These are phyloP conservation scores for Corymbia calophylla DNA, from an alignment of 441 rosid species.

Conservation along the genomic window DNA sequence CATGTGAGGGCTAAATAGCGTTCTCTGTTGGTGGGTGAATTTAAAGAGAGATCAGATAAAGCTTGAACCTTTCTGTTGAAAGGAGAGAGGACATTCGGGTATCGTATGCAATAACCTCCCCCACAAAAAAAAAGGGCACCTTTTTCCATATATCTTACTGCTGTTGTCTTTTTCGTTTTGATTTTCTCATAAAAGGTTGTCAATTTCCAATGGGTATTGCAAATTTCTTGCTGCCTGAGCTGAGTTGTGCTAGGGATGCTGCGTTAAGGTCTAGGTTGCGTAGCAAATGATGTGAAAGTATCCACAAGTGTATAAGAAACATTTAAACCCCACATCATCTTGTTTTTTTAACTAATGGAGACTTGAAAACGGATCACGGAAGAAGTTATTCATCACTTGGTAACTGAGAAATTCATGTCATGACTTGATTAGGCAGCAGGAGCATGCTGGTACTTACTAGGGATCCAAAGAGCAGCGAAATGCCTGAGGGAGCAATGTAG, in stretches of 20 bases:
- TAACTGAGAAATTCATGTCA: neutral
- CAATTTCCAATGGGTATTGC: neutral
- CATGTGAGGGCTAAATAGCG: neutral
- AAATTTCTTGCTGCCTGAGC: neutral
- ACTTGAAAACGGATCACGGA: neutral
- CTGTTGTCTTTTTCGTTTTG: neutral
- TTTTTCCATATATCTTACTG: neutral
- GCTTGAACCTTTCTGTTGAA: neutral
- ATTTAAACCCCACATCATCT: neutral
- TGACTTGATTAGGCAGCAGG: constrained; percentile 62
- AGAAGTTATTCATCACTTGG: neutral
- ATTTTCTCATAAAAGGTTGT: neutral
- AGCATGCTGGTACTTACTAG: constrained; percentile 95
- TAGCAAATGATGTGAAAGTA: neutral
- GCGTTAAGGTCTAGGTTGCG: neutral
- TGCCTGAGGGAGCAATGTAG: constrained; percentile 76
- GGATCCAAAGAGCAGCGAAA: constrained; percentile 72
- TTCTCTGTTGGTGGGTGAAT: neutral
- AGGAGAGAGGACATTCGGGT: neutral
- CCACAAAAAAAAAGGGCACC: neutral
- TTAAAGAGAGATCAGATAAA: neutral
- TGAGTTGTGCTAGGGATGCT: neutral
- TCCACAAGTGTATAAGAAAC: neutral
- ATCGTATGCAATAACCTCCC: neutral
- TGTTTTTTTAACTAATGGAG: neutral